Base-by-base conservation (phyloP, 1,284 basidiomycete genomes). In the Cystobasidium slooffiae region DNA sequence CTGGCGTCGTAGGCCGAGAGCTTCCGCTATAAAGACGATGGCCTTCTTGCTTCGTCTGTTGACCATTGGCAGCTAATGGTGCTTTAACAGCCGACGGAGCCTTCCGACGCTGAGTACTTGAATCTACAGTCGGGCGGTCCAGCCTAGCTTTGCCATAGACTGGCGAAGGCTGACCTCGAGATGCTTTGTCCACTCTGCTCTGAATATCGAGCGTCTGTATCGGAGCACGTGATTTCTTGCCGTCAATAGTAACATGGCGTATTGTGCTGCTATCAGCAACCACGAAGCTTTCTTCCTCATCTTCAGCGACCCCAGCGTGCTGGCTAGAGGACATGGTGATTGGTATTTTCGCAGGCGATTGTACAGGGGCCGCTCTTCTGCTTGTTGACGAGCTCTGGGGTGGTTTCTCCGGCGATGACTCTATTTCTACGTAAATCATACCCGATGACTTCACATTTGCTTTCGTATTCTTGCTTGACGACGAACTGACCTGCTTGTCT, bases 341-440 rank as follows among this genome's bases (percentile, higher is more conserved):
- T 8, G 56, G 37, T 5, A 31, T 1, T 5, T 31, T 31, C 31
- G 5, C 31, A 31, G 31, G 31, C 31, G 31, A 31, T 1, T 31
- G 31, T 31, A 31, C 31, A 31, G 31, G 31, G 31, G 31, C 31
- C 31, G 31, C 31, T 31, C 5, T 31, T 31, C 31, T 31, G 31
- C 31, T 31, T 31, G 31, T 31, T 31, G 31, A 31, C 31, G 31
- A 31, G 31, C 31, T 31, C 5, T 31, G 31, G n/a, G 9, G 39
- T 12, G 31, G 18, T n/a, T 59, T 43, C n/a, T 59, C 37, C n/a
- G 56, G 56, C 41, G 56, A 59, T 41, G 14, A 59, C 10, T 59
- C 56, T 59, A n/a, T n/a, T 9, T 41, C 43, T 59, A 18, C 39
- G 37, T n/a, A 41, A 41, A 6, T 2, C 39, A 8, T 56, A 3